Percentiles rank a stretch among this genome's conserved stretches.
Conservation (phyloP, 371 early-diverging fungal genomes). For the Fennellomyces sp. region DNA sequence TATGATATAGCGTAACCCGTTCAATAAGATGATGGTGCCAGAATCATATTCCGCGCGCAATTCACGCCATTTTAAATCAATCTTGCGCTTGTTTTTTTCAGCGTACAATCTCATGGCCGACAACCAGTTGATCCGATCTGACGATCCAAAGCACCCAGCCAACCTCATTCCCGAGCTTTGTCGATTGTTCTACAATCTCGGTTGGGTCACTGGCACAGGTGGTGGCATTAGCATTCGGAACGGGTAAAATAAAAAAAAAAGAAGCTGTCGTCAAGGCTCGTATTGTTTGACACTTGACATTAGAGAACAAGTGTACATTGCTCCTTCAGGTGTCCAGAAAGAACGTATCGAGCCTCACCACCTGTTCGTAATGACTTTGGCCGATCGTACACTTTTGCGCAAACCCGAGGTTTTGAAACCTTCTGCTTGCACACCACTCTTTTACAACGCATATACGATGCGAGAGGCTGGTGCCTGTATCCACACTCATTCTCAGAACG, state of each 20-base stretch:
- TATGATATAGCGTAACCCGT: too few species aligned
- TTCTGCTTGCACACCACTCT: conserved; percentile 94
- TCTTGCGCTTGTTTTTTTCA: not conserved
- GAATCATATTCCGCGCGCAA: not conserved
- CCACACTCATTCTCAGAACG: conserved; percentile 95
- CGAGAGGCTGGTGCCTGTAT: conserved; percentile 95
- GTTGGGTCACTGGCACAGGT: conserved; percentile 97
- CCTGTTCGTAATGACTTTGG: conserved; percentile 81
- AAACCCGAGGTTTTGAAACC: conserved; percentile 74
- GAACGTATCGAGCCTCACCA: conserved; percentile 88
- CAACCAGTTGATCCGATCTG: conserved; percentile 51
- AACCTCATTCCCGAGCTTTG: conserved; percentile 96
- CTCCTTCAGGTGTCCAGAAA: conserved; percentile 96
- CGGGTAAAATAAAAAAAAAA: conserved; percentile 65
- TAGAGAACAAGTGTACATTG: conserved; percentile 83
- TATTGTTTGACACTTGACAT: not conserved
- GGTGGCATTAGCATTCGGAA: conserved; percentile 92
- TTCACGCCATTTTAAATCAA: not conserved
- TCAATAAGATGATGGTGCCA: too few species aligned
- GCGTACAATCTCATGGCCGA: not conserved
- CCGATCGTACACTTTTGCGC: conserved; percentile 65
- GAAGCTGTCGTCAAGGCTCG: not conserved
- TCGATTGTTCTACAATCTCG: conserved; percentile 83
- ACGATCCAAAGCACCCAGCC: conserved; percentile 75
- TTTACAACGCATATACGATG: conserved; percentile 90